Evolutionary conservation across 176 grass and related monocot species (phyloP).

Genomic region (Raddia distichophylla): DNA sequence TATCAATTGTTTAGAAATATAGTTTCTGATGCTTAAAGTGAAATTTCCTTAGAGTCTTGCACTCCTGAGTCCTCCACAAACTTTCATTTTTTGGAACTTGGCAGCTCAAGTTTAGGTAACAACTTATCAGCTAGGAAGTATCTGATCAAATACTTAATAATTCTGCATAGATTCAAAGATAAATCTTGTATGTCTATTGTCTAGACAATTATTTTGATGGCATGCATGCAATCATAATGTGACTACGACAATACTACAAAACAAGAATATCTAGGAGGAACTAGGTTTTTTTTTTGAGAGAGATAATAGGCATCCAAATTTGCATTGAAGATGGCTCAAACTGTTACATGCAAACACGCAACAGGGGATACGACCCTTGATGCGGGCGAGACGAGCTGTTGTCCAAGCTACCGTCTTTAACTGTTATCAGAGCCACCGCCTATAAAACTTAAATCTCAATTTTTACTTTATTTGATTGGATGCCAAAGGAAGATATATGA

Average conservation of each 20-base stretch:
- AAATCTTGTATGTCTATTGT: background rate
- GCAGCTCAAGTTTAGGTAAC: background rate
- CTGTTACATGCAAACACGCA: too few relatives aligned
- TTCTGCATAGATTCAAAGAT: background rate
- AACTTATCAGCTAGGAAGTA: background rate
- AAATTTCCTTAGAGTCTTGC: background rate
- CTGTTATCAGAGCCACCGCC: too few relatives aligned
- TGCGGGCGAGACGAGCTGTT: too few relatives aligned
- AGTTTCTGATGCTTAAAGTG: background rate
- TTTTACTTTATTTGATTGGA: too few relatives aligned
- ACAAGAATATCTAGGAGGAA: too few relatives aligned
- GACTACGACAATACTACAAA: background rate
- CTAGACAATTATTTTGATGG: background rate
- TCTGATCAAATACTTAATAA: background rate
- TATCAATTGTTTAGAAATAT: background rate
- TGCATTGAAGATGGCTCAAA: too few relatives aligned
- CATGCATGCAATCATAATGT: background rate
- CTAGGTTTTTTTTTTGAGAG: too few relatives aligned
- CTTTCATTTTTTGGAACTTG: background rate
- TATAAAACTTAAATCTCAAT: too few relatives aligned
- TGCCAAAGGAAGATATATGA: too few relatives aligned
- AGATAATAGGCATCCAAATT: too few relatives aligned
- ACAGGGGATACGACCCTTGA: too few relatives aligned
- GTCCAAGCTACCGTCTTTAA: too few relatives aligned
- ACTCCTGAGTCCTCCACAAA: background rate